Evolutionary conservation across 1,284 basidiomycete species (phyloP), one percentile per base, ranked within the genome.

Genomic region (Ganoderma meredithae): DNA sequence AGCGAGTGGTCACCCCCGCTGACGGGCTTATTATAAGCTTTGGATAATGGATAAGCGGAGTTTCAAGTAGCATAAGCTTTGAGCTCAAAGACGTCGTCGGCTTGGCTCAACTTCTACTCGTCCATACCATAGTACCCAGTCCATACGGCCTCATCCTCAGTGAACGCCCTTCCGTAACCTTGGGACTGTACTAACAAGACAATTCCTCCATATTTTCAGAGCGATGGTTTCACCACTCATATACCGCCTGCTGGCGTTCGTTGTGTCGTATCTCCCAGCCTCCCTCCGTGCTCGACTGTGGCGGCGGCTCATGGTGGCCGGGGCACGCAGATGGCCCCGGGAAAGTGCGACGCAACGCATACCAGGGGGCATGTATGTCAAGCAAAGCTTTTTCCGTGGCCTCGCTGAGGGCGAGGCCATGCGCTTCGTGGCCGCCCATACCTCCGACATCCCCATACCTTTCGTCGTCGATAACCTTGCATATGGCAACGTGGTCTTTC

Each of bases 351-450:
- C 63, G 1, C 69, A 67, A 40, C 65, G 69, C 17, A 60, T 65
- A 7, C 62, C 62, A 0, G 69, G 69, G 2, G 65, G 65, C 40
- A 64, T 69, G 65, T 69, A 67, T 15, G 39, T 67, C 36, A 69
- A 69, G 25, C n/a, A 12, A 25, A 52, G 62, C 25, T 8, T 0
- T 15, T n/a, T 62, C 15, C 36, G 49, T 1, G 63, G 65, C 10
- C 63, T 58, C 19, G 44, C 39, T 1, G 66, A 70, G 25, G 69
- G 60, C 19, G 27, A 62, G 8, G 62, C 69, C 7, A 60, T 60
- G 31, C 66, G 39, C 19, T 68, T 65, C 49, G 47, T 70, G 19
- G 61, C 36, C 13, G 19, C 33, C 2, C 66, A 27, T 43, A 70
- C 64, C 1, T 13, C 55, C 6, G 27, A 31, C 66, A 17, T 66